phyloP scores from a whole-genome alignment of 2,329 filamentous ascomycete species.

The Cordyceps javanica region DNA sequence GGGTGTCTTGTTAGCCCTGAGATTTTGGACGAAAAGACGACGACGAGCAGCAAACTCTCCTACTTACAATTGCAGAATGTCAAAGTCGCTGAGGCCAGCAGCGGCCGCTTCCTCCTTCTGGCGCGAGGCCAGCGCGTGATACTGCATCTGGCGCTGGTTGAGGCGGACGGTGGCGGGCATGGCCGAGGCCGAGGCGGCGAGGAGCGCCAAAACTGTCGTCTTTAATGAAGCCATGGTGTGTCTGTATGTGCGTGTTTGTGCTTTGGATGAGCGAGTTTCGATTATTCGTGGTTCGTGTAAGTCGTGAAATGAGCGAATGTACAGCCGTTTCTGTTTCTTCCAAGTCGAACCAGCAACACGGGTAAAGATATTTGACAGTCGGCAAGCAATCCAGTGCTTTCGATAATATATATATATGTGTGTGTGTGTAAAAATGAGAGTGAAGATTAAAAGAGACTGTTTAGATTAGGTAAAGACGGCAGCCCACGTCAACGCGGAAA shows the following conservation, averaged over 20 bases:
- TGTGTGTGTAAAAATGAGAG: too few relatives aligned
- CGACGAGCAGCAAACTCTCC: neutral
- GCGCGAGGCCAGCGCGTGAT: conserved; percentile 2
- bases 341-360: conserved; percentile 4
- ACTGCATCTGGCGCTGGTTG: conserved; percentile 5
- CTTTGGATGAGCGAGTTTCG: neutral
- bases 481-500: conserved; percentile 10
- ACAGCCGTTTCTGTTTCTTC: too few relatives aligned
- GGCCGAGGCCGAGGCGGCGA: conserved; percentile 1
- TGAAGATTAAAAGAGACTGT: neutral
- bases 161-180: conserved; percentile 6
- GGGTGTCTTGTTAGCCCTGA: neutral
- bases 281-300: neutral
- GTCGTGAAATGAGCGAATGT: neutral
- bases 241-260: neutral
- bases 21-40: too few relatives aligned
- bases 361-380: neutral
- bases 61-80: conserved; percentile 13
- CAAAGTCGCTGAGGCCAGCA: conserved; percentile 7
- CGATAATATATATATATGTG: neutral
- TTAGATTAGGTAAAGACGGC: neutral
- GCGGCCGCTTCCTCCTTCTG: neutral
- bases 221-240: conserved; percentile 2
- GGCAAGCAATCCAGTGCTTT: conserved; percentile 7
- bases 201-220: neutral